Base-by-base conservation (phyloP, 192 early-diverging fungal species). In the Phycomyces nitens region DNA sequence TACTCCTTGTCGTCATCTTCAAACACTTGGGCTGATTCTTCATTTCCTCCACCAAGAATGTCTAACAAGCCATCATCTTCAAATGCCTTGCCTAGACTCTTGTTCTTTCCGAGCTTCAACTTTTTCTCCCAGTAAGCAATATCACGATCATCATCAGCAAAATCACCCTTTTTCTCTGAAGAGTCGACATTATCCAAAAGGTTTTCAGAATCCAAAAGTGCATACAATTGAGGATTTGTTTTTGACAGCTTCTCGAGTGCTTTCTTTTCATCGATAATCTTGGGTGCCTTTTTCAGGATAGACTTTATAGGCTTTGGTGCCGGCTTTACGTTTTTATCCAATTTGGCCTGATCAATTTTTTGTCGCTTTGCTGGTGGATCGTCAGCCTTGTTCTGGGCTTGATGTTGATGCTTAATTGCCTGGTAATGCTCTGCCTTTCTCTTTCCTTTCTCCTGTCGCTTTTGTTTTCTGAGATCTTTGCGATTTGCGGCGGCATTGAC, bases 51-150 rank as follows among this genome's bases (percentile, higher is more conserved):
- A 39, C 77, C 81, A 39, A 82, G 34, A n/a, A 82, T 21, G 58
- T 82, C 81, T 18, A 77, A 66, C 5, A 82, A 72, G 27, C 81
- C 81, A 59, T 82, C 81, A 5, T 82, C 76, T 40, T 76, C 55
- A 34, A 79, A 82, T 9, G 73, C 75, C n/a, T 76, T 82, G 22
- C 77, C 79, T 21, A 80, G 56, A 14, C 69, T 74, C 18, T 72
- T 73, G 24, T 57, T 65, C 8, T 76, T 76, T 29, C 77, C 71
- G 43, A 83, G 15, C 21, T 76, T 76, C 23, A 83, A 61, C 39
- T 80, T 83, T 55, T 76, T 77, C 29, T 83, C 81, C 64, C 77
- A 83, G 49, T 78, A 73, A 16, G 73, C 76, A 72, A 83, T 80
- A 41, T 66, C 75, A 38, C 75, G 78, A 56, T 83, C 78, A 20